phyloP scores from a whole-genome alignment of 805 yeast species.

The Myxozyma vanderwaltii region DNA sequence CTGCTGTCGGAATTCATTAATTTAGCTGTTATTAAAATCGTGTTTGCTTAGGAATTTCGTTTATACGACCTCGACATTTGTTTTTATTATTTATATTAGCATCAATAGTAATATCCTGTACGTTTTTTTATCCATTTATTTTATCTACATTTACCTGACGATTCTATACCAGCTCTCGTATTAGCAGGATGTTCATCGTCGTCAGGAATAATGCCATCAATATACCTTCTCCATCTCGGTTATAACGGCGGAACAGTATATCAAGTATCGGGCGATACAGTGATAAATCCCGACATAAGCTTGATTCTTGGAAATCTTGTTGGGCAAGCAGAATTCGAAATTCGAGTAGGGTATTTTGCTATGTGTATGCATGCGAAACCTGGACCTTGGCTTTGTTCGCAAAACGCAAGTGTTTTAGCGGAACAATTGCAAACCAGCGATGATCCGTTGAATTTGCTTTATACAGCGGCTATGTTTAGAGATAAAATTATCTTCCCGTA shows the following conservation, averaged over 20 bases:
- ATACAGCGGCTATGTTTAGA: constrained; percentile 22
- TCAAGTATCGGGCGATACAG: constrained; percentile 7
- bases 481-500: constrained; percentile 29
- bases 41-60: constrained; percentile 10
- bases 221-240: constrained; percentile 25
- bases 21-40: no score
- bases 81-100: constrained; percentile 19
- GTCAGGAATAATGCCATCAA: constrained; percentile 14
- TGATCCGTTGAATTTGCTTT: constrained; percentile 30
- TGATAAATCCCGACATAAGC: constrained; percentile 18
- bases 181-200: constrained; percentile 32
- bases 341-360: constrained; percentile 31
- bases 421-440: not conserved
- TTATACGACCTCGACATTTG: constrained; percentile 30
- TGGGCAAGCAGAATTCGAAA: constrained; percentile 19
- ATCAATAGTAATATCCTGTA: constrained; percentile 19
- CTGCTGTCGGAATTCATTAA: not conserved
- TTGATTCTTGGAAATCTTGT: constrained; percentile 17
- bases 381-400: constrained; percentile 28
- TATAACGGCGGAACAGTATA: constrained; percentile 29
- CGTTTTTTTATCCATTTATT: not conserved
- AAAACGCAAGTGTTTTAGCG: constrained; percentile 25
- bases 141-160: not conserved
- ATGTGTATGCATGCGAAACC: constrained; percentile 13
- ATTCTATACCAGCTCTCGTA: constrained; percentile 19